These are phyloP conservation scores for Salix arbutifolia DNA, from an alignment of 345 rosid genomes.

Conservation along the genomic window DNA sequence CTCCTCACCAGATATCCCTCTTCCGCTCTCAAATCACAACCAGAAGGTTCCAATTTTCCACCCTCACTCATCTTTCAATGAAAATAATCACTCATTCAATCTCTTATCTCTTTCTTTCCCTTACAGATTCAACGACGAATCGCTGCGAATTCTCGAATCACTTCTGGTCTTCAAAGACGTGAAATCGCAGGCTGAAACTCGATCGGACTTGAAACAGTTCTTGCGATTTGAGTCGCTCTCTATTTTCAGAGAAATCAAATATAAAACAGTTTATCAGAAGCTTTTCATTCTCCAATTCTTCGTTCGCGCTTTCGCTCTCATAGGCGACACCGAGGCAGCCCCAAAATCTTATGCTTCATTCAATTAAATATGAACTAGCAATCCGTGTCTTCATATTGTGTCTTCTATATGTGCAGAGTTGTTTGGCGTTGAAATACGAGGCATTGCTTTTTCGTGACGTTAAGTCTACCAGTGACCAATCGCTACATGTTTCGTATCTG, in stretches of 20 bases:
- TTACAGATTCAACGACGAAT: constrained; percentile 53
- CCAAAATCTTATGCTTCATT: neutral
- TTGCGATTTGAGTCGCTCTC: constrained; percentile 47
- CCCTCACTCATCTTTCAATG: neutral
- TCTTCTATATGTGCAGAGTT: constrained; percentile 37
- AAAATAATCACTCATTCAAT: neutral
- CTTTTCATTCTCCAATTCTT: constrained; percentile 70
- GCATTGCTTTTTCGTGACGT: constrained; percentile 53
- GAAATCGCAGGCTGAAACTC: constrained; percentile 36
- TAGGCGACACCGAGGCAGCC: constrained; percentile 65
- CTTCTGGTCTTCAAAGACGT: constrained; percentile 49
- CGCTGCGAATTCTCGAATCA: constrained; percentile 58
- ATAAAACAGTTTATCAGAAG: constrained; percentile 43
- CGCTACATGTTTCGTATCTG: constrained; percentile 46
- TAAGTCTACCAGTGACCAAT: constrained; percentile 39
- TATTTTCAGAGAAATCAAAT: constrained; percentile 36
- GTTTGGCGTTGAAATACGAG: constrained; percentile 74
- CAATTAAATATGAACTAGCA: neutral
- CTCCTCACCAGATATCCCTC: constrained; percentile 35
- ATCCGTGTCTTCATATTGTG: neutral
- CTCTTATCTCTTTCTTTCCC: constrained; percentile 1
- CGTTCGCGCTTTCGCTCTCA: constrained; percentile 61
- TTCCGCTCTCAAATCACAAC: constrained; percentile 43
- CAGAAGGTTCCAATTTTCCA: constrained; percentile 39
- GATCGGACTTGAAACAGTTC: constrained; percentile 43